phyloP scores from a whole-genome alignment of 176 grass and related monocot species.

The Musa beccarii region DNA sequence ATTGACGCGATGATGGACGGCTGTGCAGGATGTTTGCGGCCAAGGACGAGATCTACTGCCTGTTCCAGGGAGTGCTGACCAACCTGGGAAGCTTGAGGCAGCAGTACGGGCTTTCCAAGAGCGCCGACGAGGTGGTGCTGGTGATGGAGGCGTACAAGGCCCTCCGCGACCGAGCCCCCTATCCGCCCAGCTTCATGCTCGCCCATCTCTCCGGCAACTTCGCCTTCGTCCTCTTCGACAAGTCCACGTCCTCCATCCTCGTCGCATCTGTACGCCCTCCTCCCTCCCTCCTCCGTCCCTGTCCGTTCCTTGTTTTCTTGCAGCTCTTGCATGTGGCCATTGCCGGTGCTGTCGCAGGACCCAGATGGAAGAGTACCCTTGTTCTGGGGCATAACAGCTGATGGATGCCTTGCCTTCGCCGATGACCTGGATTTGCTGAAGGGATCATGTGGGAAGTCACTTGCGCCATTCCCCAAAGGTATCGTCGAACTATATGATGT shows the following conservation, averaged over 20 bases:
- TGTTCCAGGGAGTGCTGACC: slow-evolving; percentile 76
- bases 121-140: slow-evolving; percentile 59
- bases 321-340: not conserved
- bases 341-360: not conserved
- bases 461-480: slow-evolving; percentile 89
- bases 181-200: slow-evolving; percentile 81
- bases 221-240: slow-evolving; percentile 87
- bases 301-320: not conserved
- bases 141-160: slow-evolving; percentile 83
- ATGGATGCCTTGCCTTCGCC: slow-evolving; percentile 70
- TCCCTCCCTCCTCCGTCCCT: too few species aligned
- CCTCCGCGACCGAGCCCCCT: slow-evolving; percentile 69
- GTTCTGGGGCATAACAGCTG: slow-evolving; percentile 44
- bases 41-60: slow-evolving; percentile 85
- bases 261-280: slow-evolving; percentile 57
- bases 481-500: not conserved
- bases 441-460: slow-evolving; percentile 91
- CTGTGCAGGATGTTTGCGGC: slow-evolving; percentile 65
- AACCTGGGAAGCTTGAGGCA: slow-evolving; percentile 59
- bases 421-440: slow-evolving; percentile 73
- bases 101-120: slow-evolving; percentile 89
- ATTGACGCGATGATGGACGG: not conserved
- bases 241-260: slow-evolving; percentile 53
- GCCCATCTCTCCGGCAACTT: slow-evolving; percentile 64
- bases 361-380: slow-evolving; percentile 8